Evolutionary conservation across 768 basidiomycete genomes (phyloP), one percentile per base, ranked within the genome.

Genomic region (Xanthoconium stramineum): DNA sequence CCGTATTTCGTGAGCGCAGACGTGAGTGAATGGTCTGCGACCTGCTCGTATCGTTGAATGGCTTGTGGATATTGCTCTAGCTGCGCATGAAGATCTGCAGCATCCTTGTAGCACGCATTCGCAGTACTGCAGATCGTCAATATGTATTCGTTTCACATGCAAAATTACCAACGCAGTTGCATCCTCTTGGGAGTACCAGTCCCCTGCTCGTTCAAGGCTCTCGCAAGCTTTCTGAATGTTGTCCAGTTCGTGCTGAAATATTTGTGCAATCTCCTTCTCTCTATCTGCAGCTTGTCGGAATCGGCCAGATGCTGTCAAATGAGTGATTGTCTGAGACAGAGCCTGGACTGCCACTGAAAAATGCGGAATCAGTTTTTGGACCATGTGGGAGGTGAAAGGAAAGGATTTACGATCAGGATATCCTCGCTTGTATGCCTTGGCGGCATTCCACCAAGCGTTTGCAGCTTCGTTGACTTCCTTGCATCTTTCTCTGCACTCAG

Each of bases 161-260:
- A 35, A 50, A 28, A 54, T 28, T 13, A 77, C 92, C 71, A 76
- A 97, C 96, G 96, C 94, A 60, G 84, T 81, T 13, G 97, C 94
- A 76, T 98, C 97, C 73, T 99, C 97, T 65, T 94, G 89, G n/a
- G 86, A 80, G 76, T 99, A 98, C 93, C 96, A 96, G 40, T 99
- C 94, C 28, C 87, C 96, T 13, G 97, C 97, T 47, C 89, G 79
- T 68, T 88, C 88, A 64, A 86, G 94, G 73, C 91, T 93, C 56
- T 98, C 94, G 66, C 92, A 91, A 52, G 94, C 94, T 64, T 86
- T 89, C 14, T 82, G 81, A 33, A 95, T 75, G 71, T 97, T 90
- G 63, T 85, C 78, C 42, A 78, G 74, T 61, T 93, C 90, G 59
- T 91, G 86, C n/a, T 94, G 81, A 74, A 93, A 88, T 59, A 98